Conservation (phyloP, 169 alveolate genomes). For the Eimeria falciformis region DNA sequence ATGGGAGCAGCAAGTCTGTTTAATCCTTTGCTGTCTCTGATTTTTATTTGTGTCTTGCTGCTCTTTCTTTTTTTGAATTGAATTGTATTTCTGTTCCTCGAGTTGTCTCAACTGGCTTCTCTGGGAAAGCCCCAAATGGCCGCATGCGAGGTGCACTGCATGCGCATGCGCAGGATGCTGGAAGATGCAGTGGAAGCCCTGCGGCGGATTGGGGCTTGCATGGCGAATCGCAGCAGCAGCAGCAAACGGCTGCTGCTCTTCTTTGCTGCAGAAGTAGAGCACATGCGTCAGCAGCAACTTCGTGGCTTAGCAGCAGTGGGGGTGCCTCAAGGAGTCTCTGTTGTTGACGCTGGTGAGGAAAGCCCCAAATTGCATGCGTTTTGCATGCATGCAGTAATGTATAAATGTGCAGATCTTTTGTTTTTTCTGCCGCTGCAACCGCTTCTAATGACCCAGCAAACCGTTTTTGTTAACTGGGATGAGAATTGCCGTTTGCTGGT, state of each 20-base stretch:
- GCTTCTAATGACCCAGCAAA: background rate
- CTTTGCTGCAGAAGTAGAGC: constrained; percentile 15
- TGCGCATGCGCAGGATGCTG: constrained; percentile 9
- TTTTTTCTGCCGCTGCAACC: background rate
- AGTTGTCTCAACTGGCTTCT: too few species aligned
- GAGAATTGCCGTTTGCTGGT: too few species aligned
- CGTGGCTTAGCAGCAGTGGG: background rate
- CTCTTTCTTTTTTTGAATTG: too few species aligned
- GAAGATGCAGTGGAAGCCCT: constrained; percentile 27
- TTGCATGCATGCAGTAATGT: background rate
- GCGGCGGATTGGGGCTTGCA: background rate
- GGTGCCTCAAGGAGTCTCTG: too few species aligned
- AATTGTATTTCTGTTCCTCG: too few species aligned
- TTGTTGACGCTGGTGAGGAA: too few species aligned
- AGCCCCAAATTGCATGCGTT: too few species aligned
- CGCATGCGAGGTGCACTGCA: background rate
- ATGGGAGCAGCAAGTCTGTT: background rate
- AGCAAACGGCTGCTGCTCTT: constrained; percentile 45
- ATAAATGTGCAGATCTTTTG: background rate
- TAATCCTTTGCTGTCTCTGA: too few species aligned
- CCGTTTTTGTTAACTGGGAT: too few species aligned
- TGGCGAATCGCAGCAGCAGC: constrained; percentile 53
- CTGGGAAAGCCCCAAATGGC: too few species aligned
- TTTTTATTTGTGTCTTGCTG: too few species aligned
- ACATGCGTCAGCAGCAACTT: constrained; percentile 45